A percentile compares a stretch with the other conserved stretches of the same genome.
These are phyloP conservation scores for Orobanche coerulescens DNA, from an alignment of 257 asterid species.

Conservation along the genomic window DNA sequence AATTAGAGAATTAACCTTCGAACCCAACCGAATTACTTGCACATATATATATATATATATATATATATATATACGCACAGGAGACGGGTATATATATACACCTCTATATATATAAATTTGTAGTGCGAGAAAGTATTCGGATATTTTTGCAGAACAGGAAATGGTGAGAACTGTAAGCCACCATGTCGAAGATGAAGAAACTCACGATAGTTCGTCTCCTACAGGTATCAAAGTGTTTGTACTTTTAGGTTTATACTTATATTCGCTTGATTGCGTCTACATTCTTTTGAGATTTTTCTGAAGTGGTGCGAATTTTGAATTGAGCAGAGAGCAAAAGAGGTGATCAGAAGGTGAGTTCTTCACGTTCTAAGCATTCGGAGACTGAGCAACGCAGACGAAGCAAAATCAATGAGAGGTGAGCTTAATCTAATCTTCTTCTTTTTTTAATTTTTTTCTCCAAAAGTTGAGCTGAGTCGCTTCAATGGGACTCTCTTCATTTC, in stretches of 20 bases:
- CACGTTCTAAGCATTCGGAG: conserved; percentile 80
- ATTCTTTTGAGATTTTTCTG: no score
- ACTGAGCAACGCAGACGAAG: conserved; percentile 73
- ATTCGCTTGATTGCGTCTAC: no score
- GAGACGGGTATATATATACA: neutral
- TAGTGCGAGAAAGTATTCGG: conserved; percentile 1
- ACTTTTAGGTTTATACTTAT: neutral
- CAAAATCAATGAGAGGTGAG: conserved; percentile 80
- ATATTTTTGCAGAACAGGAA: conserved; percentile 13
- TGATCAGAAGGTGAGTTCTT: conserved; percentile 41
- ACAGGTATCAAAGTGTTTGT: conserved; percentile 27
- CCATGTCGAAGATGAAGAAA: conserved; percentile 41
- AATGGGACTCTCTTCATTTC: no score
- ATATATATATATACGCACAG: neutral
- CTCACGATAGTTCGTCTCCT: conserved; percentile 44
- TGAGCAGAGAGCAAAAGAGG: conserved; percentile 42
- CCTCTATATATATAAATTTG: neutral
- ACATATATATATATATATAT: neutral
- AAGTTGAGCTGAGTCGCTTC: no score
- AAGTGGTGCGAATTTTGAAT: conserved; percentile 13
- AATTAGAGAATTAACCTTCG: neutral
- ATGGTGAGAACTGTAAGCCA: conserved; percentile 29
- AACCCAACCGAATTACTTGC: neutral
- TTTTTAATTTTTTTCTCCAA: neutral
- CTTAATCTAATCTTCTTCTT: neutral